Conservation (phyloP, 345 rosid species). For the Mallotus nudiflorus region DNA sequence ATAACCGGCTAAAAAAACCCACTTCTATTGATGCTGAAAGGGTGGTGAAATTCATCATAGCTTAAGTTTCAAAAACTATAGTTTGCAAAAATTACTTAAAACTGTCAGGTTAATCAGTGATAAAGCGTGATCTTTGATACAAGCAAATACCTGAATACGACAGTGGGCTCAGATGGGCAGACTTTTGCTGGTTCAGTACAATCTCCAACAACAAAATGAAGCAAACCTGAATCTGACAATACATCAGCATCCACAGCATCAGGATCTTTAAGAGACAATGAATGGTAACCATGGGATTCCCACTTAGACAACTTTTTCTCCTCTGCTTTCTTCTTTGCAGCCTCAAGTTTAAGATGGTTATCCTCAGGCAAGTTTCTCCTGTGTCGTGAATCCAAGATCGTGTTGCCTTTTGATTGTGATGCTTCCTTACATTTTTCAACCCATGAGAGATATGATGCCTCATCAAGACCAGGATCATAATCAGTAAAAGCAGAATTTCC, state of each 20-base stretch:
- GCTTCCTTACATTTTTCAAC: conserved; percentile 68
- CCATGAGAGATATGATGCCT: conserved; percentile 85
- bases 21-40: neutral
- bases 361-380: conserved; percentile 49
- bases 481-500: conserved; percentile 32
- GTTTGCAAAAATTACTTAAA: neutral
- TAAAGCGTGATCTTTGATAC: conserved; percentile 3
- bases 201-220: conserved; percentile 76
- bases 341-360: conserved; percentile 49
- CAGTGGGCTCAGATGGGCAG: conserved; percentile 59
- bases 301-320: conserved; percentile 69
- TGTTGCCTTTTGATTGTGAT: conserved; percentile 43
- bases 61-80: neutral
- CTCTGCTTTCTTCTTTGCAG: conserved; percentile 65
- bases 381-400: conserved; percentile 34
- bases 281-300: conserved; percentile 73
- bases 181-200: conserved; percentile 68
- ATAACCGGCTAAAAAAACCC: neutral
- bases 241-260: conserved; percentile 42
- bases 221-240: conserved; percentile 56
- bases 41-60: neutral
- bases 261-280: conserved; percentile 66
- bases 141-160: conserved; percentile 69
- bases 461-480: conserved; percentile 65
- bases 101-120: neutral